Conservation (phyloP, 768 basidiomycete genomes). For the Macrocybe gigantea region DNA sequence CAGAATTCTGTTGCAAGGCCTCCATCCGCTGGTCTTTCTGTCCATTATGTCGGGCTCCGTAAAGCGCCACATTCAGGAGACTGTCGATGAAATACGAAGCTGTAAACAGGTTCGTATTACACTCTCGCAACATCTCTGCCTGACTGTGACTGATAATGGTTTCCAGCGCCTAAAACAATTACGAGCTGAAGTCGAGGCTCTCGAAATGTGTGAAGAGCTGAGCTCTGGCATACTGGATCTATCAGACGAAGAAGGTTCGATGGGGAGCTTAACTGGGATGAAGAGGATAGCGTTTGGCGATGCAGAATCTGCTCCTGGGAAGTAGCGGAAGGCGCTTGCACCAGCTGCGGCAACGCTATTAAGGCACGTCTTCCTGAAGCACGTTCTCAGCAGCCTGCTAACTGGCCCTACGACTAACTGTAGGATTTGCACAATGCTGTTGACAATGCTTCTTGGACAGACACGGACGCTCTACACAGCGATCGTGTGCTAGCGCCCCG, state of each 20-base stretch:
- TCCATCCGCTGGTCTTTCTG: too few relatives aligned
- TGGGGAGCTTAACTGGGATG: conserved; percentile 24
- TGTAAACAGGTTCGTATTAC: too few relatives aligned
- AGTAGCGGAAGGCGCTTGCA: conserved; percentile 23
- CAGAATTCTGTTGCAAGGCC: too few relatives aligned
- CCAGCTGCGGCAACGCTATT: conserved; percentile 14
- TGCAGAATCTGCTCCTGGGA: conserved; percentile 25
- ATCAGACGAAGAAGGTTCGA: conserved; percentile 1
- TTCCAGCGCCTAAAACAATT: too few relatives aligned
- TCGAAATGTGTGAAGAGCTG: too few relatives aligned
- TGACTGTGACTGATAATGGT: too few relatives aligned
- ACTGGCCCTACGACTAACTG: background rate
- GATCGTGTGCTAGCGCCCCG: conserved; percentile 20
- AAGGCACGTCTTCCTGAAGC: conserved; percentile 1
- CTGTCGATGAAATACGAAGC: too few relatives aligned
- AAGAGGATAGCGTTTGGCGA: conserved; percentile 12
- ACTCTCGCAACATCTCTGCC: too few relatives aligned
- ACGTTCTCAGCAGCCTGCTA: background rate
- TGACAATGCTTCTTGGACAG: conserved; percentile 8
- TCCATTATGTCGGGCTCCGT: too few relatives aligned
- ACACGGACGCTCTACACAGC: conserved; percentile 14
- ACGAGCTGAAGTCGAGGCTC: too few relatives aligned
- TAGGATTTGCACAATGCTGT: background rate
- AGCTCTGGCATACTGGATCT: too few relatives aligned
- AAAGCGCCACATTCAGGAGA: too few relatives aligned